These are phyloP conservation scores for Cucurbita maxima DNA, from an alignment of 306 rosid genomes.

Conservation along the genomic window DNA sequence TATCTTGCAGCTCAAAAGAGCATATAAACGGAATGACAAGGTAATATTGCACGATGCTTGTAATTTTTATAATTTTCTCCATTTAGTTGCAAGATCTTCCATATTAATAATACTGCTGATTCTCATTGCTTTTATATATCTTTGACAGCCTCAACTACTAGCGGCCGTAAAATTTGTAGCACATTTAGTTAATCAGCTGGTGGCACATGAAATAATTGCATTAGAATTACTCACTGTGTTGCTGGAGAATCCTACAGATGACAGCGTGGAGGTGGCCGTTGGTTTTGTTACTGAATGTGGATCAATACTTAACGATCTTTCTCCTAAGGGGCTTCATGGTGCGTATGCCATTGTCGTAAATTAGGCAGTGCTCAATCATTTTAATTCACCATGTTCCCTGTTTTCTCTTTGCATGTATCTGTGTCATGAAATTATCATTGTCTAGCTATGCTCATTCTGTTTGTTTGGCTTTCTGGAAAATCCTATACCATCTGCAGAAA, in stretches of 20 bases:
- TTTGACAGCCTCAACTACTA: constrained; percentile 65
- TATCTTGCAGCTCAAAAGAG: constrained; percentile 81
- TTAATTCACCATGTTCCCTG: neutral
- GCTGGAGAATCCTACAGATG: constrained; percentile 82
- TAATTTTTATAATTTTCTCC: neutral
- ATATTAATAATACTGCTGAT: neutral
- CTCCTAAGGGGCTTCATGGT: constrained; percentile 94
- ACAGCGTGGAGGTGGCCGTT: constrained; percentile 96
- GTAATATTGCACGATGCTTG: constrained; percentile 16
- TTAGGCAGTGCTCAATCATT: neutral
- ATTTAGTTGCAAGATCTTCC: neutral
- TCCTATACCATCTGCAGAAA: neutral
- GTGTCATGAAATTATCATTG: neutral
- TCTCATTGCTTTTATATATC: neutral
- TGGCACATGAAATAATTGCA: constrained; percentile 84
- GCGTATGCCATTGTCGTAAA: constrained; percentile 17
- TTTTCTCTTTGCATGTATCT: neutral
- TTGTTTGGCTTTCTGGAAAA: neutral
- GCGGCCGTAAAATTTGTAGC: constrained; percentile 95
- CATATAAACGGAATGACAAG: constrained; percentile 90
- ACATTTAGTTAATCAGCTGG: constrained; percentile 88
- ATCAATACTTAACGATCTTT: constrained; percentile 67
- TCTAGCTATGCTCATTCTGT: neutral
- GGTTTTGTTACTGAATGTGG: constrained; percentile 93
- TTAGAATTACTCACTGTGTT: constrained; percentile 77